Conservation (phyloP, 306 rosid genomes). For the Citrullus amarus region DNA sequence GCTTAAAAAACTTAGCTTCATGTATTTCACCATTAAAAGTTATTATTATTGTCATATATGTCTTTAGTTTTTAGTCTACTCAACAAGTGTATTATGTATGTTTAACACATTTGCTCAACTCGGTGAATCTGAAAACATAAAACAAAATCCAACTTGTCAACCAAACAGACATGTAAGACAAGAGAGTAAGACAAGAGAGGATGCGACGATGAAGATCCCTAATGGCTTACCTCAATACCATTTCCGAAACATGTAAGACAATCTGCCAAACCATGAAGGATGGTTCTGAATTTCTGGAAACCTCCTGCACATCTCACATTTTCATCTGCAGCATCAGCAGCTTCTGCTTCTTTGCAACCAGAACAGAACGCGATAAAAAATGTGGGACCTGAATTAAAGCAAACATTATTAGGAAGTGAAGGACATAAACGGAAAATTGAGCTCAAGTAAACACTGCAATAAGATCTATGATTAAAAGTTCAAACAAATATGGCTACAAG, state of each 20-base stretch:
- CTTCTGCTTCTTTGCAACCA: constrained; percentile 40
- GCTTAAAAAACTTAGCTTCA: no score
- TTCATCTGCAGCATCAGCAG: constrained; percentile 21
- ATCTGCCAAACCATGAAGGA: constrained; percentile 65
- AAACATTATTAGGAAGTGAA: neutral
- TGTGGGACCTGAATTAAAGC: constrained; percentile 54
- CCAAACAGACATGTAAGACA: no score
- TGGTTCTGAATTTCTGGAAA: constrained; percentile 23
- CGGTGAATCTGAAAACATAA: no score
- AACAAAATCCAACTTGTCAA: no score
- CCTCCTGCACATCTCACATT: constrained; percentile 21
- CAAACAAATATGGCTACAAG: neutral
- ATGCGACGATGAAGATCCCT: neutral
- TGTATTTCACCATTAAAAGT: no score
- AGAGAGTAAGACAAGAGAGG: neutral
- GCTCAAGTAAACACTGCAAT: neutral
- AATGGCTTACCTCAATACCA: constrained; percentile 37
- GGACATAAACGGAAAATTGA: neutral
- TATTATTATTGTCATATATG: no score
- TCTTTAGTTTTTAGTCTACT: no score
- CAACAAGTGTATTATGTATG: no score
- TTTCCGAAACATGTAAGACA: constrained; percentile 46
- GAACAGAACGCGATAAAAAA: constrained; percentile 48
- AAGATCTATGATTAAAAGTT: neutral
- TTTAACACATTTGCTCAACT: no score